Evolutionary conservation across 1,284 basidiomycete genomes (phyloP).

Genomic region (Dichomitus squalens): DNA sequence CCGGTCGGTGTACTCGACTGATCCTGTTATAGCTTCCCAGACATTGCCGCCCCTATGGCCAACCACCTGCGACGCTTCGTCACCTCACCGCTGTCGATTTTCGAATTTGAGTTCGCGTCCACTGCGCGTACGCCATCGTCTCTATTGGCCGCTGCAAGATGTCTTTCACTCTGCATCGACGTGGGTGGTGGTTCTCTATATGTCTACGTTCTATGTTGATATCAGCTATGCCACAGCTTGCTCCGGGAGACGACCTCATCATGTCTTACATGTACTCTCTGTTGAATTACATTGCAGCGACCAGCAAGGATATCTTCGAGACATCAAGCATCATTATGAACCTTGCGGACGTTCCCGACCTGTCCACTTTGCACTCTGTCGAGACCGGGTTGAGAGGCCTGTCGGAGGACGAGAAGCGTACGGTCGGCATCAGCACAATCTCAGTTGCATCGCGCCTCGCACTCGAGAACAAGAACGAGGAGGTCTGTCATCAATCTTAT

Average conservation of each 20-base stretch:
- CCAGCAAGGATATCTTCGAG: conserved; percentile 74
- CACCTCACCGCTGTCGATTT: conserved; percentile 85
- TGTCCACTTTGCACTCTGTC: conserved; percentile 52
- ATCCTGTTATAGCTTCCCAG: conserved; percentile 63
- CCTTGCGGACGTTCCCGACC: conserved; percentile 41
- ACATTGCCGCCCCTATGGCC: conserved; percentile 77
- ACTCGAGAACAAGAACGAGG: conserved; percentile 79
- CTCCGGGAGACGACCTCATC: conserved; percentile 87
- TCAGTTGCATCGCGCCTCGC: conserved; percentile 86
- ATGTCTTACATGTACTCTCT: conserved; percentile 97
- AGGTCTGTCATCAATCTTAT: conserved; percentile 49
- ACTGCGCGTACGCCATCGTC: conserved; percentile 76
- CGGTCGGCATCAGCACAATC: conserved; percentile 90
- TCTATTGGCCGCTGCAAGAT: conserved; percentile 85
- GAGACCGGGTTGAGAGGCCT: conserved; percentile 64
- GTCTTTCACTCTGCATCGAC: conserved; percentile 87
- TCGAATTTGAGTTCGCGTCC: conserved; percentile 82
- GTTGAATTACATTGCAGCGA: conserved; percentile 86
- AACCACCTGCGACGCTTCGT: conserved; percentile 86
- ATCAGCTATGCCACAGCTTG: conserved; percentile 50
- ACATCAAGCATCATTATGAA: conserved; percentile 44
- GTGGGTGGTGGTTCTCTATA: conserved; percentile 40
- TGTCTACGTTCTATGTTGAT: not conserved
- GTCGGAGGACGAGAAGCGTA: conserved; percentile 83
- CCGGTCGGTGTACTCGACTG: not conserved